Evolutionary conservation across 257 asterid genomes (phyloP).

Genomic region (Fraxinus pennsylvanica): DNA sequence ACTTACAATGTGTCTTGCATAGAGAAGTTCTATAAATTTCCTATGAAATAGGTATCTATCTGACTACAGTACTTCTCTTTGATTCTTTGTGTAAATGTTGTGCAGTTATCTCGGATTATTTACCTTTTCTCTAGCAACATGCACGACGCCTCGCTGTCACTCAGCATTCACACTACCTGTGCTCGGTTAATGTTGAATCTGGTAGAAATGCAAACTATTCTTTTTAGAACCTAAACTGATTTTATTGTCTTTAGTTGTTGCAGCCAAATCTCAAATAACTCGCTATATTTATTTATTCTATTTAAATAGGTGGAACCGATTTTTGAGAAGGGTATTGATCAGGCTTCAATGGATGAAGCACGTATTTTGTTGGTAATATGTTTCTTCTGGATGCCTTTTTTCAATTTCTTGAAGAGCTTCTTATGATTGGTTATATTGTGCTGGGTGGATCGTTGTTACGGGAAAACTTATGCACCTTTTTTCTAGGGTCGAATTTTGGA

Average conservation of each 20-base stretch:
- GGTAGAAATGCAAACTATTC: slow-evolving; percentile 47
- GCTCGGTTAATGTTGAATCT: slow-evolving; percentile 99
- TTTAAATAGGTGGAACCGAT: slow-evolving; percentile 85
- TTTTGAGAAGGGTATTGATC: slow-evolving; percentile 96
- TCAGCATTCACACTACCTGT: slow-evolving; percentile 98
- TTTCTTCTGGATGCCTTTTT: slow-evolving; percentile 13
- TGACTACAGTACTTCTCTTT: not conserved
- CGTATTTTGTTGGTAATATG: slow-evolving; percentile 75
- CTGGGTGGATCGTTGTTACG: slow-evolving; percentile 13
- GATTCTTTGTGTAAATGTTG: slow-evolving; percentile 27
- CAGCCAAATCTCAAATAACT: not conserved
- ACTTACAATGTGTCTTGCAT: not conserved
- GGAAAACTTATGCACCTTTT: slow-evolving; percentile 20
- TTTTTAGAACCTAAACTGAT: slow-evolving; percentile 13
- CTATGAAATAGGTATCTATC: not conserved
- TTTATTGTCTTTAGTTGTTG: not conserved
- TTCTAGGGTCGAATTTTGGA: slow-evolving; percentile 95
- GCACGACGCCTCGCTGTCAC: slow-evolving; percentile 98
- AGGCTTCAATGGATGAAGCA: slow-evolving; percentile 95
- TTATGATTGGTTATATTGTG: slow-evolving; percentile 12
- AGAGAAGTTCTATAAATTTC: not conserved
- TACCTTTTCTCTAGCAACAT: slow-evolving; percentile 98
- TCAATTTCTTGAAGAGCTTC: slow-evolving; percentile 6
- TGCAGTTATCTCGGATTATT: slow-evolving; percentile 94
- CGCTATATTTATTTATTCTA: slow-evolving; percentile 23